Evolutionary conservation across 768 basidiomycete genomes (phyloP).

Genomic region (Epithele typhae): DNA sequence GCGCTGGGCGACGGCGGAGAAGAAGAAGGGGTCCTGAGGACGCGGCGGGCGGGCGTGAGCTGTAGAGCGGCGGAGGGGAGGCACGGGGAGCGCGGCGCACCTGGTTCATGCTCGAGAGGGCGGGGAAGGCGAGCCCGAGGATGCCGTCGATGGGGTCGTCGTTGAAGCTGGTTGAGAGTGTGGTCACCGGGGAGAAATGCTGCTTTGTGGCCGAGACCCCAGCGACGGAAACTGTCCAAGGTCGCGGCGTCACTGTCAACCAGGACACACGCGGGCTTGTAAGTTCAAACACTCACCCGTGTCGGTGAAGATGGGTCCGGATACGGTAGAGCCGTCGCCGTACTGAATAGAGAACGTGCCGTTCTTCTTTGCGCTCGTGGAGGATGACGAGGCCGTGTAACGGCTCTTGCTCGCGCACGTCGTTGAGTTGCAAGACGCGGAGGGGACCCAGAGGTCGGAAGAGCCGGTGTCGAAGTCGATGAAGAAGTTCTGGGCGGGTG

Average conservation of each 20-base stretch:
- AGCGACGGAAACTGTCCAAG: conserved; percentile 13
- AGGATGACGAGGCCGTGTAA: conserved; percentile 19
- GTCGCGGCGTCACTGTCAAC: too few species aligned
- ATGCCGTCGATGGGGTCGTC: conserved; percentile 18
- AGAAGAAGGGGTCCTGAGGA: conserved; percentile 24
- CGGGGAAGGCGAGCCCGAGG: conserved; percentile 20
- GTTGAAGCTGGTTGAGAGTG: conserved; percentile 14
- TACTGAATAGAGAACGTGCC: conserved; percentile 32
- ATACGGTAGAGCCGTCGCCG: conserved; percentile 35
- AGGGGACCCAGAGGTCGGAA: conserved; percentile 24
- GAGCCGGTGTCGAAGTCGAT: conserved; percentile 39
- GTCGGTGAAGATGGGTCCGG: conserved; percentile 34
- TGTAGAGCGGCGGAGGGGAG: not conserved
- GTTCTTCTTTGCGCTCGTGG: conserved; percentile 23
- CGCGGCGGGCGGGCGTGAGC: not conserved
- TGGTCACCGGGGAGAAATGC: conserved; percentile 20
- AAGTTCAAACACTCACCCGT: too few species aligned
- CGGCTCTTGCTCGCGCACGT: conserved; percentile 15
- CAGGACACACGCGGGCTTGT: too few species aligned
- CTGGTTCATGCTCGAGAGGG: conserved; percentile 18
- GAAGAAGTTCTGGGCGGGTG: conserved; percentile 32
- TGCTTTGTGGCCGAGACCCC: conserved; percentile 17
- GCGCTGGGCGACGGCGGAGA: conserved; percentile 16
- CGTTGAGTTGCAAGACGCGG: conserved; percentile 14
- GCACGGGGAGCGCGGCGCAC: not conserved